Evolutionary conservation across 306 rosid genomes (phyloP).

Genomic region (Vicia villosa): DNA sequence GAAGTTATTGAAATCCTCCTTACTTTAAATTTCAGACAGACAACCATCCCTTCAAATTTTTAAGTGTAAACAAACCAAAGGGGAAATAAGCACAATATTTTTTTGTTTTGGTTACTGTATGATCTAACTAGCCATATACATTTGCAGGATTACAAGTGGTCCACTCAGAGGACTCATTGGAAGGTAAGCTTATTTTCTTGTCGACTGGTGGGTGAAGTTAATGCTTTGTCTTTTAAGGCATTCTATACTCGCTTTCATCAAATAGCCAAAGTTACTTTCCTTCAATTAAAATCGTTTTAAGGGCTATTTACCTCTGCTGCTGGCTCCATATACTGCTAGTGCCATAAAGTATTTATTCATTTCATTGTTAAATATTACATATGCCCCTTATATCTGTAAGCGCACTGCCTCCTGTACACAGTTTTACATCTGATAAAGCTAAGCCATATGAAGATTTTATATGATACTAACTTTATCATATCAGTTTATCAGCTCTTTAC

Average conservation of each 20-base stretch:
- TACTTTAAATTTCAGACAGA: slow-evolving; percentile 1
- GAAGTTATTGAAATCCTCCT: slow-evolving; percentile 13
- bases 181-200: slow-evolving; percentile 55
- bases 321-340: slow-evolving; percentile 7
- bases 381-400: slow-evolving; percentile 19
- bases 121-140: slow-evolving; percentile 39
- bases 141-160: slow-evolving; percentile 79
- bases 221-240: slow-evolving; percentile 10
- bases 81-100: neutral
- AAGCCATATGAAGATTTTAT: slow-evolving; percentile 21
- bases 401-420: neutral
- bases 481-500: neutral
- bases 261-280: slow-evolving; percentile 19
- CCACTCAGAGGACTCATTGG: slow-evolving; percentile 91
- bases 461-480: slow-evolving; percentile 20
- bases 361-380: neutral
- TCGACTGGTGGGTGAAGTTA: slow-evolving; percentile 25
- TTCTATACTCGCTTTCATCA: slow-evolving; percentile 27
- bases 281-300: slow-evolving; percentile 15
- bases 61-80: neutral
- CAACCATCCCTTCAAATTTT: slow-evolving; percentile 16
- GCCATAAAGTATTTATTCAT: slow-evolving; percentile 16
- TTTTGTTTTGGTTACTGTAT: slow-evolving; percentile 29
- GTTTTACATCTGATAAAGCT: slow-evolving; percentile 11
- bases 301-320: slow-evolving; percentile 19